Conservation (phyloP, 192 early-diverging fungal species). For the Coemansia sp. region DNA sequence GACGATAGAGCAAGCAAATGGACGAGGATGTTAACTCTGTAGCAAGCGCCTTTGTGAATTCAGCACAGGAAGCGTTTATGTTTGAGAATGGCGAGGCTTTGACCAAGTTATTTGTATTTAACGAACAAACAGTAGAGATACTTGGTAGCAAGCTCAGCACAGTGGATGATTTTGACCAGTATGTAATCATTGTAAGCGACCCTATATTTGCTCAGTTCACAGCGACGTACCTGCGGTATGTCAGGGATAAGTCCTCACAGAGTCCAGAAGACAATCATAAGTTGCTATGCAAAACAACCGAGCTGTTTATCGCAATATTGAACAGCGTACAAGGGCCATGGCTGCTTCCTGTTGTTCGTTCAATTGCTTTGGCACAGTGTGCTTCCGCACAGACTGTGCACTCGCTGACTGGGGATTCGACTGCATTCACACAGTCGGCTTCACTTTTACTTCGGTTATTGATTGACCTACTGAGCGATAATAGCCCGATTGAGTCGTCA, state of each 20-base stretch:
- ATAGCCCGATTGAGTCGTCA: conserved; percentile 21
- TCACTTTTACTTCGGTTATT: conserved; percentile 35
- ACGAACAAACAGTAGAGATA: conserved; percentile 11
- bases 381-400: conserved; percentile 21
- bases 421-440: conserved; percentile 35
- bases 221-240: conserved; percentile 34
- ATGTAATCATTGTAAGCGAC: conserved; percentile 25
- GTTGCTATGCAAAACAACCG: conserved; percentile 24
- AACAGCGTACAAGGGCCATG: conserved; percentile 20
- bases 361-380: conserved; percentile 29
- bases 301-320: conserved; percentile 27
- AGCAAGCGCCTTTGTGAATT: conserved; percentile 34
- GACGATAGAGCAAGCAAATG: conserved; percentile 4
- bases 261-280: conserved; percentile 12
- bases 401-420: conserved; percentile 13
- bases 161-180: conserved; percentile 34
- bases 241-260: conserved; percentile 21
- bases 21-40: conserved; percentile 28
- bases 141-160: conserved; percentile 18
- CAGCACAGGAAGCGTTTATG: conserved; percentile 36
- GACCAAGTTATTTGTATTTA: conserved; percentile 45
- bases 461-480: conserved; percentile 34
- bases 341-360: conserved; percentile 35
- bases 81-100: conserved; percentile 33
- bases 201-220: conserved; percentile 30